phyloP scores from a whole-genome alignment of 169 alveolate species.

The Sarcocystis neurona region DNA sequence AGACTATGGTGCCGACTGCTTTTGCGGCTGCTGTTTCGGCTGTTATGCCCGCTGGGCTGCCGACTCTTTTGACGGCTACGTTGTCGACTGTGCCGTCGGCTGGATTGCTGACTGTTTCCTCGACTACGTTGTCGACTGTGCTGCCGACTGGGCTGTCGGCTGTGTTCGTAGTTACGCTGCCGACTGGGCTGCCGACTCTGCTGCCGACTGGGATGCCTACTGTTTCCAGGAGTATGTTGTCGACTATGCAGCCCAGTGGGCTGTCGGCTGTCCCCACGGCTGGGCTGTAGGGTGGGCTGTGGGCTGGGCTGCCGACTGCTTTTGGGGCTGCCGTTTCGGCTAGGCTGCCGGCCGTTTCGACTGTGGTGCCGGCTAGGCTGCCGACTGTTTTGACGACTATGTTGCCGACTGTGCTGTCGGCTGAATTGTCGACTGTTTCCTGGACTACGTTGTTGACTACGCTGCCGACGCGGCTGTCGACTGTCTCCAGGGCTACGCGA shows the following conservation, averaged over 20 bases:
- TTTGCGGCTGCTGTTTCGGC: background rate
- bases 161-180: background rate
- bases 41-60: background rate
- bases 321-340: background rate
- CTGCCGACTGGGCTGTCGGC: background rate
- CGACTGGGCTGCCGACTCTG: background rate
- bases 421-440: background rate
- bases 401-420: background rate
- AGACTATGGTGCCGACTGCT: background rate
- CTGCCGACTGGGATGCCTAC: background rate
- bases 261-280: background rate
- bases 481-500: background rate
- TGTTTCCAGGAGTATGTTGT: background rate
- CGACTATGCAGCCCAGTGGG: background rate
- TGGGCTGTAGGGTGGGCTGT: background rate
- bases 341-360: background rate
- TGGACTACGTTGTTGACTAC: background rate
- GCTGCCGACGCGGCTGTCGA: background rate
- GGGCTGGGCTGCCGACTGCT: slow-evolving; percentile 4
- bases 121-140: background rate
- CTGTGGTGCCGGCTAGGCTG: background rate
- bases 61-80: background rate
- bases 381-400: background rate
- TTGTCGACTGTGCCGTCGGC: background rate
- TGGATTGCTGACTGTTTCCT: background rate